These are phyloP conservation scores for Nigrograna mackinnonii DNA, from an alignment of 2,329 filamentous ascomycete species.

Conservation along the genomic window DNA sequence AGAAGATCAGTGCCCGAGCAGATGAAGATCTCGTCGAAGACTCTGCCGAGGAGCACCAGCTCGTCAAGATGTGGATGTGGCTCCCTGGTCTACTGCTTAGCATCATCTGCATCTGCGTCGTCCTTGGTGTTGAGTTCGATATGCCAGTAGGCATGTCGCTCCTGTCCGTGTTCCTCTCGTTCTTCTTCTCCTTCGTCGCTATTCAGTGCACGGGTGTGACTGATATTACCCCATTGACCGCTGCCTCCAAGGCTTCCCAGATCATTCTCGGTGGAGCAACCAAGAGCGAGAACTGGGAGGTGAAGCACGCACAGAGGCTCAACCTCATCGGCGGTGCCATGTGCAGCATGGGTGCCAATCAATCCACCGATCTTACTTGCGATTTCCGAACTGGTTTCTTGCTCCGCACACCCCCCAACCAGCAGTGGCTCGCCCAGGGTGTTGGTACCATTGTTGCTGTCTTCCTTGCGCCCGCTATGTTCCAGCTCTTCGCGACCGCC, in stretches of 20 bases:
- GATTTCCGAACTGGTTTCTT: slow-evolving; percentile 73
- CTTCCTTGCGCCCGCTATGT: slow-evolving; percentile 69
- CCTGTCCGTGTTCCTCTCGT: slow-evolving; percentile 59
- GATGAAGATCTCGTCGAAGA: slow-evolving; percentile 54
- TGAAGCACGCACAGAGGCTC: slow-evolving; percentile 61
- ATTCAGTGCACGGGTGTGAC: slow-evolving; percentile 64
- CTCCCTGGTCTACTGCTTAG: slow-evolving; percentile 49
- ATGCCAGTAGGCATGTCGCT: slow-evolving; percentile 62
- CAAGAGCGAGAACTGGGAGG: slow-evolving; percentile 53
- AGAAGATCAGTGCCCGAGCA: slow-evolving; percentile 43
- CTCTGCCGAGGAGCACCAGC: slow-evolving; percentile 50
- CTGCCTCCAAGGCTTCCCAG: slow-evolving; percentile 70
- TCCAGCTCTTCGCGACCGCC: slow-evolving; percentile 68
- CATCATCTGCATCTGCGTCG: slow-evolving; percentile 55
- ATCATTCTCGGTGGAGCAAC: slow-evolving; percentile 70
- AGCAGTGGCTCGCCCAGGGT: slow-evolving; percentile 69
- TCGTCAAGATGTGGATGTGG: slow-evolving; percentile 60
- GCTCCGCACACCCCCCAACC: slow-evolving; percentile 64
- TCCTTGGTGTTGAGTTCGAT: slow-evolving; percentile 58
- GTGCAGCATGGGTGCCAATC: slow-evolving; percentile 43
- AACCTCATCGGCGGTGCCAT: slow-evolving; percentile 66
- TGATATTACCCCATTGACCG: slow-evolving; percentile 67
- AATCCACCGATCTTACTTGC: slow-evolving; percentile 47
- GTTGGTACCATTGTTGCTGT: slow-evolving; percentile 66
- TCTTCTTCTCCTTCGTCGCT: slow-evolving; percentile 65